phyloP scores from a whole-genome alignment of 2,329 filamentous ascomycete species.

The Sclerotinia subarctica region DNA sequence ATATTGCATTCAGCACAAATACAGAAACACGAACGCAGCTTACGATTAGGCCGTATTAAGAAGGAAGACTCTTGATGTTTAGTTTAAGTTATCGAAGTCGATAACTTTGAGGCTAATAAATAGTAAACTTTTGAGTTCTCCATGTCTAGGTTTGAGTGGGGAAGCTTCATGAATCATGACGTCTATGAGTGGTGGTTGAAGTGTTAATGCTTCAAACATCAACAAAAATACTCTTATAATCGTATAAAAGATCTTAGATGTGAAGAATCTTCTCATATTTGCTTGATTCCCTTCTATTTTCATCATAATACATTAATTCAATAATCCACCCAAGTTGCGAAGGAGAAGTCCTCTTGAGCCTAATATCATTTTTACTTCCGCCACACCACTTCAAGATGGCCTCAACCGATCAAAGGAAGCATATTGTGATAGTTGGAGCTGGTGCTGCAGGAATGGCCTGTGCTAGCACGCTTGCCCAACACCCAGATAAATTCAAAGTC shows the following conservation, averaged over 20 bases:
- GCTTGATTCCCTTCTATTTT: not conserved
- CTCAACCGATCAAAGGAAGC: constrained; percentile 39
- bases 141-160: not conserved
- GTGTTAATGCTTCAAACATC: not conserved
- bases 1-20: too few species aligned
- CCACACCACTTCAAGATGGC: constrained; percentile 1
- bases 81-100: too few species aligned
- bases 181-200: constrained; percentile 4
- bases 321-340: not conserved
- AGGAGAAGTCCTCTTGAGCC: not conserved
- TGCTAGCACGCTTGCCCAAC: constrained; percentile 62
- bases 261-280: not conserved
- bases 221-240: not conserved
- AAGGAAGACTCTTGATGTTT: too few species aligned
- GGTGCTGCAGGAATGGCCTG: constrained; percentile 62
- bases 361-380: not conserved
- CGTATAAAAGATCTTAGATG: not conserved
- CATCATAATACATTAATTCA: not conserved
- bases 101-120: too few species aligned
- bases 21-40: not conserved
- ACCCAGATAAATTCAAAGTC: constrained; percentile 62
- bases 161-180: constrained; percentile 10
- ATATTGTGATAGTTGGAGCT: constrained; percentile 58
- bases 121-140: not conserved
- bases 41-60: too few species aligned